Evolutionary conservation across 805 yeast species (phyloP), one percentile per base, ranked within the genome.

Genomic region (Metschnikowia lachancei): DNA sequence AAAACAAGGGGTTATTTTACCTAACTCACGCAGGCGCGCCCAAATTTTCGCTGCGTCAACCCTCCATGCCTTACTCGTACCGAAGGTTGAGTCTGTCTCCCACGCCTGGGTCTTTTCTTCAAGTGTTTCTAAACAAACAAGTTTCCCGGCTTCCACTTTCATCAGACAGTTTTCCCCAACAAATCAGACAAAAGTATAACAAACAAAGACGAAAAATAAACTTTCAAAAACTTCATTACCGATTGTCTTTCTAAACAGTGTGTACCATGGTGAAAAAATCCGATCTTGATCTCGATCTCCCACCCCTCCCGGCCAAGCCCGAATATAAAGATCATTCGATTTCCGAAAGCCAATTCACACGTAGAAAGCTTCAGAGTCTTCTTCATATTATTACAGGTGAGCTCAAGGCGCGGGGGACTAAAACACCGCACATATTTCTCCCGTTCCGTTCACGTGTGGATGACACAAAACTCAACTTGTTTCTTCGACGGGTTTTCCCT

Each of bases 391-490:
- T 88, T 36, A 87, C 96, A 0, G 77, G 78, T 4, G 90, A 85
- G 50, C 64, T 90, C 51, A 89, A 89, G 60, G 69, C 69, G 9
- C 74, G 82, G 46, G 60, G 58, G 7, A 69, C 86, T 1, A 80
- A 82, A 56, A 78, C 87, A 0, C 95, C 95, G 6, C 82, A 82
- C 45, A 63, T 90, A 1, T 72, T 89, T 54, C 72, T 90, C 31
- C 94, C 96, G 0, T 87, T 84, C 66, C 67, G 96, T 44, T 85
- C 91, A 1, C 80, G 81, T 50, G 77, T 80, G 45, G 77, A 79
- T 41, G 89, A 85, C 58, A 66, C 70, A 35, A 81, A 78, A 39
- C 69, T 89, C 22, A 76, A 83, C 41, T 60, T 63, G 19, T 81
- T 87, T 42, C 62, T 90, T 19, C 75, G 76, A 39, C 64, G 66